phyloP scores from a whole-genome alignment of 768 basidiomycete species.

The Boletellus emodensis region DNA sequence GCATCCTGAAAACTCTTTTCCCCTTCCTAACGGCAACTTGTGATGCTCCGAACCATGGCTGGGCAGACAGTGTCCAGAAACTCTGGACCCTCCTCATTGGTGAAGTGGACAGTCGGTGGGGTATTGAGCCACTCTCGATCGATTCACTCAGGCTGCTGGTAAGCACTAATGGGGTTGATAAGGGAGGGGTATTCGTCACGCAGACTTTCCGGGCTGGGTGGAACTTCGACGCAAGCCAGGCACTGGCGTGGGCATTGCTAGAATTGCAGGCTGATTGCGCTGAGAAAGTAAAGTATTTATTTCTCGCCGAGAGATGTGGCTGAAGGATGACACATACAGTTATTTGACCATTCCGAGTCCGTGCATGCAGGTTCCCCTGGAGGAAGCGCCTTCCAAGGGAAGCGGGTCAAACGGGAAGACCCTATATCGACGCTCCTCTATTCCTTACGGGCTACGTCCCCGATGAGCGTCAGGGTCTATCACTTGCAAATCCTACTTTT shows the following conservation, averaged over 20 bases:
- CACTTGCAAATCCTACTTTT: constrained; percentile 80
- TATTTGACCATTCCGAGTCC: constrained; percentile 63
- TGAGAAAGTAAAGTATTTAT: constrained; percentile 46
- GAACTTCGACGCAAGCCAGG: constrained; percentile 66
- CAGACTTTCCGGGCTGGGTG: constrained; percentile 69
- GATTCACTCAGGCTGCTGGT: constrained; percentile 59
- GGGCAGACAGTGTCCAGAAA: constrained; percentile 45
- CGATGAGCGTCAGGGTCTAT: constrained; percentile 39
- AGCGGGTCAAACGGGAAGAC: constrained; percentile 54
- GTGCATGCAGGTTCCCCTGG: constrained; percentile 36
- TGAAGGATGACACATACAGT: constrained; percentile 34
- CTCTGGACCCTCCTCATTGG: constrained; percentile 55
- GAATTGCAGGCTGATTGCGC: constrained; percentile 80
- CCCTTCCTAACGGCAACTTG: constrained; percentile 56
- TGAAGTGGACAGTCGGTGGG: constrained; percentile 63
- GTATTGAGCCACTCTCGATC: constrained; percentile 60
- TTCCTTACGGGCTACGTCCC: constrained; percentile 37
- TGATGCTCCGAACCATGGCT: constrained; percentile 33
- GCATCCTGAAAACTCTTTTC: constrained; percentile 67
- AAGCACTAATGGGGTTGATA: constrained; percentile 15
- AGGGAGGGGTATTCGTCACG: constrained; percentile 49
- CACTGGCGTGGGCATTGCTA: constrained; percentile 72
- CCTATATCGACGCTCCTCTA: constrained; percentile 55
- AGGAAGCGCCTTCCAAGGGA: constrained; percentile 35
- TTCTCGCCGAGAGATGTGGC: neutral